phyloP scores from a whole-genome alignment of 2,329 filamentous ascomycete genomes.

The Plenodomus biglobosus region DNA sequence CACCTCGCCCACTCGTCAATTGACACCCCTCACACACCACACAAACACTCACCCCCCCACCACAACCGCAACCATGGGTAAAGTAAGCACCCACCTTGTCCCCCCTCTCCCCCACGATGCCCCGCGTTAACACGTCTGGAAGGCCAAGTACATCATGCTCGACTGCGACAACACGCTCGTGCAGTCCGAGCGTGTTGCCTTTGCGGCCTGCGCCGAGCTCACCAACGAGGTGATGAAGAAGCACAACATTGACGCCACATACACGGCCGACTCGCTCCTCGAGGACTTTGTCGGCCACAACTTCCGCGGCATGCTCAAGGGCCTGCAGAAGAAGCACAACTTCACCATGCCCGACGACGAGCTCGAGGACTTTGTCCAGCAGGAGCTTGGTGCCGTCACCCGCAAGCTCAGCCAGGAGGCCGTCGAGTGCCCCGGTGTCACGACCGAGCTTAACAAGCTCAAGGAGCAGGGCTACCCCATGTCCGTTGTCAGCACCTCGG shows the following conservation, averaged over 20 bases:
- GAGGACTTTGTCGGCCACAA: constrained; percentile 89
- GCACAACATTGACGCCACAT: constrained; percentile 65
- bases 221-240: constrained; percentile 80
- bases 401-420: constrained; percentile 71
- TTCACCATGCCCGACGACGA: constrained; percentile 70
- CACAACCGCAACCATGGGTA: constrained; percentile 35
- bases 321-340: constrained; percentile 72
- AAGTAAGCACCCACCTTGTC: constrained; percentile 19
- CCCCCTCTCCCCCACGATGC: constrained; percentile 16
- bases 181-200: constrained; percentile 85
- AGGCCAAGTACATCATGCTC: constrained; percentile 56
- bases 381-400: constrained; percentile 82
- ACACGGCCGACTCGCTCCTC: constrained; percentile 78
- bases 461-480: constrained; percentile 67
- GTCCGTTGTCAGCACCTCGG: constrained; percentile 79
- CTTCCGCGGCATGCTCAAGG: constrained; percentile 87
- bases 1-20: constrained; percentile 17
- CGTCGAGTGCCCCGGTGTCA: constrained; percentile 68
- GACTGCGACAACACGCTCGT: constrained; percentile 86
- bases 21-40: constrained; percentile 17
- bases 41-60: constrained; percentile 6
- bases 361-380: constrained; percentile 70
- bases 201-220: constrained; percentile 86
- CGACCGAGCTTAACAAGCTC: constrained; percentile 67
- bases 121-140: constrained; percentile 20